phyloP scores from a whole-genome alignment of 139 green algal species.

The Coelastrella sp. region DNA sequence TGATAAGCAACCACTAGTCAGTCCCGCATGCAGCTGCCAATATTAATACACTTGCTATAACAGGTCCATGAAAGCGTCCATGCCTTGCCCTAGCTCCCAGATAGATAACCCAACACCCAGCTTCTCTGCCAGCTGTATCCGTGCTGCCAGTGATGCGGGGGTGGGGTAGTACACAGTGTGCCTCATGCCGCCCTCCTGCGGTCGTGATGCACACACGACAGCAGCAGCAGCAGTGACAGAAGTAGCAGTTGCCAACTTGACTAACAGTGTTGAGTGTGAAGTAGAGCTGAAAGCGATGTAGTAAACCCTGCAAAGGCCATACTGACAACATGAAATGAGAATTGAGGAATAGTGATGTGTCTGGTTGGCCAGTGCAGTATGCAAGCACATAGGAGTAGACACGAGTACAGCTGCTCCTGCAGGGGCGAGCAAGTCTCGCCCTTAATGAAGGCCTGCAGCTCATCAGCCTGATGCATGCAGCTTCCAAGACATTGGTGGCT shows the following conservation, averaged over 20 bases:
- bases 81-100: slow-evolving; percentile 79
- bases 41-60: slow-evolving; percentile 37
- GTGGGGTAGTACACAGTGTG: slow-evolving; percentile 72
- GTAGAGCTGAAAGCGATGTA: not conserved
- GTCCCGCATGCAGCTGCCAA: too few species aligned
- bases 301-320: not conserved
- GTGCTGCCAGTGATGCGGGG: slow-evolving; percentile 42
- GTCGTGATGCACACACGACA: not conserved
- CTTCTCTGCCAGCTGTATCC: slow-evolving; percentile 51
- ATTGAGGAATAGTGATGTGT: too few species aligned
- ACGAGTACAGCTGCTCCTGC: too few species aligned
- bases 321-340: not conserved
- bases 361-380: too few species aligned
- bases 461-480: not conserved
- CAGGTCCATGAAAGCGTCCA: slow-evolving; percentile 70
- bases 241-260: not conserved
- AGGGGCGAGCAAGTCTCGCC: too few species aligned
- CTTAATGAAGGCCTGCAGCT: not conserved
- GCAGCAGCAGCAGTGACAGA: not conserved
- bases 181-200: not conserved
- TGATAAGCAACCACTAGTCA: too few species aligned
- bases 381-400: too few species aligned
- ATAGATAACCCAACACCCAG: slow-evolving; percentile 61
- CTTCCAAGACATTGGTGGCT: not conserved
- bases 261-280: not conserved